Evolutionary conservation across 805 yeast species (phyloP), one percentile per base, ranked within the genome.

Genomic region (Candida broadrunensis): DNA sequence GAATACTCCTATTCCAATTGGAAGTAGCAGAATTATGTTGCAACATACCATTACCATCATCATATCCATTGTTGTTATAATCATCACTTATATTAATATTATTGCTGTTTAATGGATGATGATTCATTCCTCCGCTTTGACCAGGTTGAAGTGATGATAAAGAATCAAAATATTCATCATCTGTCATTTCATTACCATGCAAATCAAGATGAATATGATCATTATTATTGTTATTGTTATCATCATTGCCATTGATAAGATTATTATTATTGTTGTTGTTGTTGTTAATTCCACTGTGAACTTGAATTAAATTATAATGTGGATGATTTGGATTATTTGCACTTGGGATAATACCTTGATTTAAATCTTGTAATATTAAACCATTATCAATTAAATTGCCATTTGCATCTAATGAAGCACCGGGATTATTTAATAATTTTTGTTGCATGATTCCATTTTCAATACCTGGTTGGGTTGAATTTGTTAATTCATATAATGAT

Each of bases 1-100:
- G 93, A 33, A 93, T 90, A 29, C 96, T 88, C 54, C 93, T 78
- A 63, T 93, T 93, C 99, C 99, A 93, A 54, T 86, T 91, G 32
- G 76, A 65, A 5, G 77, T 69, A 24, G 74, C 74, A 31, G 71
- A 67, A 44, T 70, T 70, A 47, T 69, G 74, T 27, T 67, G 72
- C 19, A 70, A 70, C 33, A 66, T 54, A 27, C 58, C 58, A 46
- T 49, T 53, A 34, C 47, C 47, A 16, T 58, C 58, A 18, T 61
- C 65, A 43, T 61, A 64, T 21, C 56, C 67, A n/a, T 25, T 25
- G 14, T 25, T 25, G 18, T 38, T 45, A 43, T 13, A 33, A 38
- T 19, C 29, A 26, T 26, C 29, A 13, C 29, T n/a, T 7, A 21
- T 21, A 21, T 11, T 21, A n/a, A n/a, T n/a, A n/a, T n/a, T n/a